Evolutionary conservation across 2,329 filamentous ascomycete species (phyloP), one percentile per base, ranked within the genome.

Genomic region (Orbilia brochopaga): DNA sequence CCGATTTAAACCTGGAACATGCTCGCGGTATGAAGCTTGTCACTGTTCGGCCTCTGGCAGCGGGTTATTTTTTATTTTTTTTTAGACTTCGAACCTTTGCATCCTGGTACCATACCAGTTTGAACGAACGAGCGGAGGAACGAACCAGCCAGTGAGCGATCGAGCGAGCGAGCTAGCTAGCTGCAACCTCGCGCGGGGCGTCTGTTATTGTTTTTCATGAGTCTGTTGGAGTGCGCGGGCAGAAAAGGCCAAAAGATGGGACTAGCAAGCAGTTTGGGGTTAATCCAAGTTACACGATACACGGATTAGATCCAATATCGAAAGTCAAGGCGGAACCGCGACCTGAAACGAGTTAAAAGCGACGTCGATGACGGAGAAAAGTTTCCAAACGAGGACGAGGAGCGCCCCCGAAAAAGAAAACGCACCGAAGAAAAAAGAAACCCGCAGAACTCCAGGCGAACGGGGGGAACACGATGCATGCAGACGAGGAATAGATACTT

Each of bases 271-370:
- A 23, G 30, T 60, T 51, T 35, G 24, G 44, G 42, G 37, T 67
- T 44, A 50, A 46, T 50, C 23, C 40, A 27, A 70, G 66, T 70
- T 70, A 70, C 59, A 70, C 59, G 66, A 48, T 23, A 23, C 44
- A 48, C 52, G 54, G 58, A 51, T 63, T 62, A 54, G 53, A 64
- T 70, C 66, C 58, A 70, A 70, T 63, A 63, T 70, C 66, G 66
- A 63, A 70, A 65, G 67, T 72, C 67, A 72, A 72, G 67, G 60
- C 67, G 67, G 60, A 55, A 60, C 55, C 56, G 44, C 51, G 42
- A 64, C 53, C 67, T 65, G 67, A 72, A 72, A 72, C 67, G 55
- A 72, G 60, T 72, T 72, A 72, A 65, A 60, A 23, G 55, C 60
- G 60, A 52, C 54, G 27, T 60, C 50, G 50, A 65, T 60, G 60